Evolutionary conservation across 306 rosid species (phyloP).

Genomic region (Corylus heterophylla): DNA sequence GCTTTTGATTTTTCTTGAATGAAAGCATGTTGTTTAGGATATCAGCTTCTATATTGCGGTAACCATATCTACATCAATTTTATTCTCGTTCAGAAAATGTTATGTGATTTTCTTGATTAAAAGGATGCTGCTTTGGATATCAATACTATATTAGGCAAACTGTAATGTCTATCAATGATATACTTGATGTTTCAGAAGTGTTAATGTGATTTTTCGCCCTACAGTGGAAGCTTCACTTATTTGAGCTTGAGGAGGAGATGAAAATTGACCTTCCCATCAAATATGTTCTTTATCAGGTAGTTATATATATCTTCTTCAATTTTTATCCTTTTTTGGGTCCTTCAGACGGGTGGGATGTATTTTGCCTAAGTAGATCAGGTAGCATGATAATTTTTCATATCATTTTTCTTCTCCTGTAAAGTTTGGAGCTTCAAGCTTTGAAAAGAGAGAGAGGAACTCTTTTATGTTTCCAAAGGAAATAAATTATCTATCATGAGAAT

Average conservation of each 20-base stretch:
- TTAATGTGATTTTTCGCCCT: constrained; percentile 2
- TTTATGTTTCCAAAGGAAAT: background rate
- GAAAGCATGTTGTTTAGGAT: background rate
- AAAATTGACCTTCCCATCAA: constrained; percentile 72
- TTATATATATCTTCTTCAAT: background rate
- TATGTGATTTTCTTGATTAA: no score
- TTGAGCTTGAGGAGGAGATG: constrained; percentile 87
- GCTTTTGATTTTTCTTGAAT: background rate
- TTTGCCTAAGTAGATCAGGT: background rate
- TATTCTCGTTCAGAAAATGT: background rate
- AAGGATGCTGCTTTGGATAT: background rate
- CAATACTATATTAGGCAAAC: background rate
- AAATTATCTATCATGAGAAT: background rate
- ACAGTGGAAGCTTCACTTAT: constrained; percentile 99
- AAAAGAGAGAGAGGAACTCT: background rate
- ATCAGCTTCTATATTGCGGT: background rate
- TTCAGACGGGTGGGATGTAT: background rate
- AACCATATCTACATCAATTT: background rate
- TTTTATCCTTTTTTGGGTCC: background rate
- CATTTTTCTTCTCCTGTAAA: no score
- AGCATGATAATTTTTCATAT: background rate
- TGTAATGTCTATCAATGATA: background rate
- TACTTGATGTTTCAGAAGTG: constrained; percentile 14
- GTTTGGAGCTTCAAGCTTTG: background rate
- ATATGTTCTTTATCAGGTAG: constrained; percentile 89